A percentile compares a stretch with the other conserved stretches of the same genome.
phyloP scores from a whole-genome alignment of 139 green algal genomes.

The Chlorella sorokiniana region DNA sequence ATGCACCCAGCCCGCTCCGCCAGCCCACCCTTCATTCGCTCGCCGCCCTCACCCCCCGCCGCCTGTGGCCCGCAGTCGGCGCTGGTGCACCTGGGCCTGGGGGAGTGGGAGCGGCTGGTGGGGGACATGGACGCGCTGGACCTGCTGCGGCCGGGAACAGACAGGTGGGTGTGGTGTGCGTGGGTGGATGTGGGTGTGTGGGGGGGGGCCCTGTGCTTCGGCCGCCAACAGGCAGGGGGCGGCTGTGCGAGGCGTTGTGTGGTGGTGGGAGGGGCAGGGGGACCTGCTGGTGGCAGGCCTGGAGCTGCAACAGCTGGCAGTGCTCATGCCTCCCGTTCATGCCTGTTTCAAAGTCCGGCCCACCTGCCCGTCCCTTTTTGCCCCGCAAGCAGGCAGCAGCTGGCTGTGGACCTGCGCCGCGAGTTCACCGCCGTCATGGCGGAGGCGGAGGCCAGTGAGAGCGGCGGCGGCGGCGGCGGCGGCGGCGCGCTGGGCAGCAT shows the following conservation, averaged over 20 bases:
- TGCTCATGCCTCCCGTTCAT: background rate
- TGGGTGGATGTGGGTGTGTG: no score
- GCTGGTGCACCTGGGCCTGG: constrained; percentile 96
- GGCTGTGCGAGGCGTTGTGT: no score
- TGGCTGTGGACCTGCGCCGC: constrained; percentile 56
- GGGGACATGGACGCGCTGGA: constrained; percentile 90
- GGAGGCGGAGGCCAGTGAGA: background rate
- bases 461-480: background rate
- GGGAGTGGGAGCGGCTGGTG: constrained; percentile 81
- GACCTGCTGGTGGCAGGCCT: no score
- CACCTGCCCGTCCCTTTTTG: background rate
- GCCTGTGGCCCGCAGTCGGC: constrained; percentile 48
- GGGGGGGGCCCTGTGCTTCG: no score
- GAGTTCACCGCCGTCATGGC: constrained; percentile 42
- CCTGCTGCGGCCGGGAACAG: constrained; percentile 81
- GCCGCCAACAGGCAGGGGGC: no score
- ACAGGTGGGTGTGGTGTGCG: constrained; percentile 69
- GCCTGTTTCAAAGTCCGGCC: no score
- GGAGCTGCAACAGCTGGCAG: no score
- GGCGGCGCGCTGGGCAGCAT: background rate
- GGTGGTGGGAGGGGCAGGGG: no score
- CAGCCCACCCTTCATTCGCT: background rate
- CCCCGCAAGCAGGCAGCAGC: constrained; percentile 79
- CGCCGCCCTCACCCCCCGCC: background rate
- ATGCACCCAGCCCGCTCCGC: no score